These are phyloP conservation scores for Sclerotinia nivalis DNA, from an alignment of 2,329 filamentous ascomycete species.

Conservation along the genomic window DNA sequence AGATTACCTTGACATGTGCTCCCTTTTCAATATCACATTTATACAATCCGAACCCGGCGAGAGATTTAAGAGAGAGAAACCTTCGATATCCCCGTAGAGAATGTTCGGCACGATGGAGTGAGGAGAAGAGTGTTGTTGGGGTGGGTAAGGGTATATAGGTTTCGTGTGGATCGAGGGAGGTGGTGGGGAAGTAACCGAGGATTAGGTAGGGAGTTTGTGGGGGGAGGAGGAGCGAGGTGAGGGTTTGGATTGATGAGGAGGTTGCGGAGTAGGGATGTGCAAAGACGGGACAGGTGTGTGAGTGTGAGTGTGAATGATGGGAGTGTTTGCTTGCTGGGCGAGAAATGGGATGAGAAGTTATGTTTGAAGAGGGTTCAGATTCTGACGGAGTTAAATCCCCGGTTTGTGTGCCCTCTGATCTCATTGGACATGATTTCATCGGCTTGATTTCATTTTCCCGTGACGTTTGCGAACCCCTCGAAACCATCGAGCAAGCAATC, in stretches of 20 bases:
- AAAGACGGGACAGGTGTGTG: not conserved
- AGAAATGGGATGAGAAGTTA: not conserved
- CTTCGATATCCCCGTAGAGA: not conserved
- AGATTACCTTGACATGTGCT: not conserved
- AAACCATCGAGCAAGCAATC: not conserved
- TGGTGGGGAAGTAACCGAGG: slow-evolving; percentile 14
- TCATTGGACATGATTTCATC: not conserved
- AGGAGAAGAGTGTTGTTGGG: not conserved
- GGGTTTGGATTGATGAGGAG: not conserved
- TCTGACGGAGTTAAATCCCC: not conserved
- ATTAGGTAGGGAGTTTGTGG: slow-evolving; percentile 6
- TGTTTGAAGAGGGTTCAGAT: not conserved
- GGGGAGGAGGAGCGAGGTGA: not conserved
- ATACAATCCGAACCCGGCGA: not conserved
- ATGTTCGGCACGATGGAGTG: not conserved
- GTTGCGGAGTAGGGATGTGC: not conserved
- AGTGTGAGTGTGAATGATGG: not conserved
- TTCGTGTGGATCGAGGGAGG: slow-evolving; percentile 15
- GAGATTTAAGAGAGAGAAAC: not conserved
- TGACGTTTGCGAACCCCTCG: not conserved
- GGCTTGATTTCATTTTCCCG: not conserved
- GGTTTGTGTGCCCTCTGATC: not conserved
- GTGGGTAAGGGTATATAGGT: not conserved
- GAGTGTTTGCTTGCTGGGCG: not conserved
- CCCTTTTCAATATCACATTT: slow-evolving; percentile 8